These are phyloP conservation scores for Saturnispora galanensis DNA, from an alignment of 805 yeast genomes.

Conservation along the genomic window DNA sequence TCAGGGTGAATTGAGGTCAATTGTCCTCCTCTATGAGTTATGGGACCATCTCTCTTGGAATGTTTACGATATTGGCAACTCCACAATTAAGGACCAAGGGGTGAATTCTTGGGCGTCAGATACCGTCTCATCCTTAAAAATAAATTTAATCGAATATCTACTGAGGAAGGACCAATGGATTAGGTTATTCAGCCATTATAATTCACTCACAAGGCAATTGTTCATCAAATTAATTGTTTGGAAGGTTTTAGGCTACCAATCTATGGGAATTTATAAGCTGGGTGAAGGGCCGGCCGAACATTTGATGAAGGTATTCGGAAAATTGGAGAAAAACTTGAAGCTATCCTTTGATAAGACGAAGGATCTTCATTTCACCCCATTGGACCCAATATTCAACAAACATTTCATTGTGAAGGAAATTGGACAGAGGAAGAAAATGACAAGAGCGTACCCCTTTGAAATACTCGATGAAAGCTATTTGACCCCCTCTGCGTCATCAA, in stretches of 20 bases:
- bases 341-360: constrained; percentile 20
- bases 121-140: constrained; percentile 32
- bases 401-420: constrained; percentile 31
- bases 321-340: constrained; percentile 26
- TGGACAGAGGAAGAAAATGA: constrained; percentile 21
- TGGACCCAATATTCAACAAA: constrained; percentile 37
- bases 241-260: constrained; percentile 36
- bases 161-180: constrained; percentile 42
- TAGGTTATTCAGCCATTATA: constrained; percentile 65
- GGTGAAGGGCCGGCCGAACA: constrained; percentile 10
- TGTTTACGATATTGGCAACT: constrained; percentile 4
- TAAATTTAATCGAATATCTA: constrained; percentile 45
- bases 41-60: constrained; percentile 58
- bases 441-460: constrained; percentile 52
- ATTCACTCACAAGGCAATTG: constrained; percentile 63
- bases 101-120: constrained; percentile 29
- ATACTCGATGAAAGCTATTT: constrained; percentile 59
- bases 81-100: neutral
- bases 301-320: constrained; percentile 12
- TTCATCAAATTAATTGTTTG: constrained; percentile 60
- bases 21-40: constrained; percentile 59
- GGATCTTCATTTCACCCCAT: constrained; percentile 16
- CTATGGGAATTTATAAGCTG: constrained; percentile 8
- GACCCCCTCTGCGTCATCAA: constrained; percentile 14
- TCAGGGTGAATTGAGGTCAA: constrained; percentile 50